Evolutionary conservation across 1,139 yeast genomes (phyloP), one percentile per base, ranked within the genome.

Genomic region (Debaryomyces coudertii): DNA sequence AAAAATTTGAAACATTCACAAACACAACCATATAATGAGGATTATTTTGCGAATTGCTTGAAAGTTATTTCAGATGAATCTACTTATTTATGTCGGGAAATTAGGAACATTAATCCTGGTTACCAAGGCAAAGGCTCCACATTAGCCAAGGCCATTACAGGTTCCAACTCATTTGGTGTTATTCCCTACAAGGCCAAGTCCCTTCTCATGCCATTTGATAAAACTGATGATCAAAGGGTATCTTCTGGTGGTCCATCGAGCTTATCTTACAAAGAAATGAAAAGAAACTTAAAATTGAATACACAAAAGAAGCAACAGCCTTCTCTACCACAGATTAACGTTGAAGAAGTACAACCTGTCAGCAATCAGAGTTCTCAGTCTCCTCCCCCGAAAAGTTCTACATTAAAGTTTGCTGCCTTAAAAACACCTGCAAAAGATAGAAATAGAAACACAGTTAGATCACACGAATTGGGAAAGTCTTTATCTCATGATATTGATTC

Each of bases 111-210:
- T 3, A 68, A 73, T 51, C 80, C 80, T 1, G 71, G 71, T 48
- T 70, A 68, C 49, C 61, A 61, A 35, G 76, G 79, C 1, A 61
- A 68, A 44, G 80, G 80, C 3, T 75, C 80, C 9, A 68, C 69
- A 51, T 59, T 76, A 43, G 81, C 80, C 1, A 56, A 77, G 15
- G 71, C 66, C 3, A 72, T 76, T 24, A 76, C 81, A 1, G 81
- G 81, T 0, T 72, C 78, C 1, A 71, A 62, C 47, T 57, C 63
- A 3, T 74, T 73, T 56, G 79, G 76, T 0, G 55, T 59, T 4
- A 62, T 65, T 7, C 76, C 78, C 1, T 71, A 67, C 53, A 72
- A 71, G 48, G 73, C 79, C 11, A 74, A 73, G 54, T 73, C 78
- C 8, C 51, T 75, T 49, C 58, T 75, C 30, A 65, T 57, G 4